Evolutionary conservation across 1,139 yeast species (phyloP).

Genomic region (Citeromyces hawaiiensis): DNA sequence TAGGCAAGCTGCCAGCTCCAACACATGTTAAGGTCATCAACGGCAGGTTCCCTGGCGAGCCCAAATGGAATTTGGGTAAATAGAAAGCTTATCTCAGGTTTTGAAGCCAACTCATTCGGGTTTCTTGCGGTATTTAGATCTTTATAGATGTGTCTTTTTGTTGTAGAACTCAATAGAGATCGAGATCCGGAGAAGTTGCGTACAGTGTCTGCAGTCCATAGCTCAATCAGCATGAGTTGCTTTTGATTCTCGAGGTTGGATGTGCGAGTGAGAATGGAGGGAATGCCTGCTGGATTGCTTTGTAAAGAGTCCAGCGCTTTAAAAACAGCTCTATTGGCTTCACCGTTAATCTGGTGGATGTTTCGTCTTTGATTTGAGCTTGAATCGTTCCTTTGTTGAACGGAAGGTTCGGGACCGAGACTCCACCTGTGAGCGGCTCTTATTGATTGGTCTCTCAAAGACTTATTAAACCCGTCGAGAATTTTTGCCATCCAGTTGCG

Average conservation of each 20-base stretch:
- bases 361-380: neutral
- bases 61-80: slow-evolving; percentile 1
- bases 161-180: slow-evolving; percentile 3
- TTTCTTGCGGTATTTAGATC: neutral
- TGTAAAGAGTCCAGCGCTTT: neutral
- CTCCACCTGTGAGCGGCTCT: neutral
- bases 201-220: slow-evolving; percentile 15
- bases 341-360: neutral
- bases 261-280: neutral
- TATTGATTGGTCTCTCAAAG: neutral
- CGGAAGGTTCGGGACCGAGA: neutral
- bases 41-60: neutral
- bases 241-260: slow-evolving; percentile 2
- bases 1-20: slow-evolving; percentile 15
- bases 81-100: slow-evolving; percentile 3
- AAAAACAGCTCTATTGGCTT: neutral
- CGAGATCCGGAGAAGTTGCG: slow-evolving; percentile 10
- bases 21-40: slow-evolving; percentile 7
- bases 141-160: neutral
- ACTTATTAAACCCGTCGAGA: neutral
- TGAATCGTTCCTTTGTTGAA: neutral
- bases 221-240: slow-evolving; percentile 8
- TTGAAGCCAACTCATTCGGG: neutral
- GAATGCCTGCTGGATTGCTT: neutral
- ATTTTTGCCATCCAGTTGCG: slow-evolving; percentile 11